phyloP scores from a whole-genome alignment of 768 basidiomycete genomes.

The Tricholoma saponaceum region DNA sequence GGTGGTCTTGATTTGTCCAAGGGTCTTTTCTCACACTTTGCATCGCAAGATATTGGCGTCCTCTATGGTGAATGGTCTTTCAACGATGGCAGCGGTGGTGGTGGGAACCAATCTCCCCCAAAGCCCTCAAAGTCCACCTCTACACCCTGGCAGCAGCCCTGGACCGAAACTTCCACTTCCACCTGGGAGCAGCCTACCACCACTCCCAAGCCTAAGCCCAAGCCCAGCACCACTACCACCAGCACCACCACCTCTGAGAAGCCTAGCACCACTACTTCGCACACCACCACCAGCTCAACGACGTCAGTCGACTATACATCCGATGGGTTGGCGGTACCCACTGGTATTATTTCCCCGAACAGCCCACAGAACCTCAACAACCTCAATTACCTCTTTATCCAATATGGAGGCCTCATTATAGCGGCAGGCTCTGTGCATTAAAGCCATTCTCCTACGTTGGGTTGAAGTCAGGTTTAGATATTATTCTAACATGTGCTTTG shows the following conservation, averaged over 20 bases:
- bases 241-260: slow-evolving; percentile 14
- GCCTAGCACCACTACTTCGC: slow-evolving; percentile 10
- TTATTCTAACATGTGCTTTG: not conserved
- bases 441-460: not conserved
- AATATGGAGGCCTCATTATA: slow-evolving; percentile 1
- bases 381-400: not conserved
- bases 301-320: not conserved
- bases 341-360: not conserved
- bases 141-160: slow-evolving; percentile 10
- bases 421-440: not conserved
- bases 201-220: slow-evolving; percentile 12
- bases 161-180: not conserved
- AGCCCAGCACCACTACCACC: slow-evolving; percentile 16
- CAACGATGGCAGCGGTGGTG: slow-evolving; percentile 19
- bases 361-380: not conserved
- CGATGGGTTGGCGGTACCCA: not conserved
- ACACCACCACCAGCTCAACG: slow-evolving; percentile 11
- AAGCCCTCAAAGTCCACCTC: slow-evolving; percentile 14
- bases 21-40: slow-evolving; percentile 55
- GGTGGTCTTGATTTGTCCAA: slow-evolving; percentile 60
- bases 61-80: slow-evolving; percentile 49
- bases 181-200: not conserved
- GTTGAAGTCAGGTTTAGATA: not conserved
- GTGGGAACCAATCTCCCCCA: slow-evolving; percentile 17
- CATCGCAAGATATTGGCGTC: slow-evolving; percentile 35